Evolutionary conservation across 805 yeast species (phyloP).

Genomic region (Zygoascus biomembranicola): DNA sequence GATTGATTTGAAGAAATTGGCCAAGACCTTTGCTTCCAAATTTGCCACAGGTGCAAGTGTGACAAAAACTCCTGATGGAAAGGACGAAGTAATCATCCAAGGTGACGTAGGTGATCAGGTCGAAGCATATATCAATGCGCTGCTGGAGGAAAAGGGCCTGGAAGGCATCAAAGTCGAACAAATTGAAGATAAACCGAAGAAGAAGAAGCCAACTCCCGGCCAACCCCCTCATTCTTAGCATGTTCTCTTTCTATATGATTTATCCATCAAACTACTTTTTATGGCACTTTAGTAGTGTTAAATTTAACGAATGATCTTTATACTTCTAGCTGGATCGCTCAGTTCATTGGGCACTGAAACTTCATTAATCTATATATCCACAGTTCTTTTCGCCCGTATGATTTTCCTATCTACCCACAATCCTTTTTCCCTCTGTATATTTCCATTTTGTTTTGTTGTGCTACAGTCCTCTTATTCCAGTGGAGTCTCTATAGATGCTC

Average conservation of each 20-base stretch:
- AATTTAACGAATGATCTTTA: too few species aligned
- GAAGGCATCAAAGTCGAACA: conserved; percentile 83
- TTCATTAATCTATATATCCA: too few species aligned
- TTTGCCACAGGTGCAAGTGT: conserved; percentile 96
- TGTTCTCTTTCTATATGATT: not conserved
- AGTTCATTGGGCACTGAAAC: too few species aligned
- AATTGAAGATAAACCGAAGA: conserved; percentile 72
- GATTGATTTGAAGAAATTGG: conserved; percentile 80
- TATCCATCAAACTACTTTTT: too few species aligned
- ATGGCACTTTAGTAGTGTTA: too few species aligned
- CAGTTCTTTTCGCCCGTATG: too few species aligned
- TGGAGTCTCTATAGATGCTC: too few species aligned
- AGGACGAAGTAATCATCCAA: conserved; percentile 85
- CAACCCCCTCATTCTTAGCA: not conserved
- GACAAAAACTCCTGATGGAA: conserved; percentile 81
- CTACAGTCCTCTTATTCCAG: too few species aligned
- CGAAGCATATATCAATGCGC: conserved; percentile 59
- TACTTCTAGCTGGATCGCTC: too few species aligned
- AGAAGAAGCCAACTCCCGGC: conserved; percentile 34
- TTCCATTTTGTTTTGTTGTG: too few species aligned
- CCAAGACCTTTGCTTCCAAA: conserved; percentile 86
- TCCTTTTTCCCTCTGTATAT: too few species aligned
- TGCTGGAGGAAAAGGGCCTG: conserved; percentile 75
- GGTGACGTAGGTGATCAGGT: conserved; percentile 94
- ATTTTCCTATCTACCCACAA: too few species aligned